A percentile compares a stretch with the other conserved stretches of the same genome.
Conservation (phyloP, 1,284 basidiomycete species). For the Malassezia yamatoensis region DNA sequence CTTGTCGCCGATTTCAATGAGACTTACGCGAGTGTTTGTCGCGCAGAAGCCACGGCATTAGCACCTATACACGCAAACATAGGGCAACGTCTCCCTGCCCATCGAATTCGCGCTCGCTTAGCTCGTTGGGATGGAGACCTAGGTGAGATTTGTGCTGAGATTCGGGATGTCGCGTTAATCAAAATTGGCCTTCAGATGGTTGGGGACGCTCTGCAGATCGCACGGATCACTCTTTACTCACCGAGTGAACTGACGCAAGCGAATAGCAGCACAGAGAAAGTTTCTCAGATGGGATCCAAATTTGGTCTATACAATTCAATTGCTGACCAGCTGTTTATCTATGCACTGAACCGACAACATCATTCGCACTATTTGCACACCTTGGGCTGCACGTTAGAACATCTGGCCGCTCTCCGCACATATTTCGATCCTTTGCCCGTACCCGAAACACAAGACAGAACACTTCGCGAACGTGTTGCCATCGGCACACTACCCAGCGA, state of each 20-base stretch:
- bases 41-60: background rate
- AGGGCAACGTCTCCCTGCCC: background rate
- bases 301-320: constrained; percentile 7
- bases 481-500: background rate
- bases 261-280: background rate
- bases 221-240: constrained; percentile 1
- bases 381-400: constrained; percentile 2
- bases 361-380: background rate
- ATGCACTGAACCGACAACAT: constrained; percentile 4
- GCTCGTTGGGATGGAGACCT: background rate
- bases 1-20: constrained; percentile 2
- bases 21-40: background rate
- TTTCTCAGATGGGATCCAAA: constrained; percentile 2
- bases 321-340: constrained; percentile 9
- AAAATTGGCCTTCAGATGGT: background rate
- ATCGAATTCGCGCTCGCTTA: constrained; percentile 12
- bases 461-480: background rate
- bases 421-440: constrained; percentile 10
- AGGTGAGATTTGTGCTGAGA: constrained; percentile 7
- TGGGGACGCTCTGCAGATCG: background rate
- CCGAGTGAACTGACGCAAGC: background rate
- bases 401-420: constrained; percentile 10
- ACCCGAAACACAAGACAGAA: background rate
- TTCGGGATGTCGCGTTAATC: constrained; percentile 8
- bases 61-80: background rate